Evolutionary conservation across 345 rosid species (phyloP).

Genomic region (Rhodamnia rubescens): DNA sequence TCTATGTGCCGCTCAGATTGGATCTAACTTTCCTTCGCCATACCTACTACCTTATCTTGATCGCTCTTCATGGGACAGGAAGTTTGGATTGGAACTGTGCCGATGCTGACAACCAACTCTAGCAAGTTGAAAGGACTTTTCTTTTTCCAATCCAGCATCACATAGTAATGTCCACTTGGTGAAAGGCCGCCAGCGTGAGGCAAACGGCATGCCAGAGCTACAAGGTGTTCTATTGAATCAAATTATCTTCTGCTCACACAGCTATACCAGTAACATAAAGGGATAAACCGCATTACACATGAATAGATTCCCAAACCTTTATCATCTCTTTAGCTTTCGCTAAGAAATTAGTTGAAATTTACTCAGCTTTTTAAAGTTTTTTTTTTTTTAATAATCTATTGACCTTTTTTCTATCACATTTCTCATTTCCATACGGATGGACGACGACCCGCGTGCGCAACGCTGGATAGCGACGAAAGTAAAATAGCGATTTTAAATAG

Average conservation of each 20-base stretch:
- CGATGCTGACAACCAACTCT: not conserved
- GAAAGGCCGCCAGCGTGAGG: not conserved
- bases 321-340: too few species aligned
- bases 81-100: not conserved
- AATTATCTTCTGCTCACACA: not conserved
- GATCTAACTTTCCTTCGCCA: not conserved
- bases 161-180: not conserved
- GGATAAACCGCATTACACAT: too few species aligned
- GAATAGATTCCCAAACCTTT: too few species aligned
- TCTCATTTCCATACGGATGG: too few species aligned
- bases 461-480: too few species aligned
- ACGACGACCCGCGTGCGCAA: too few species aligned
- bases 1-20: not conserved
- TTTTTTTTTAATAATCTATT: too few species aligned
- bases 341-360: too few species aligned
- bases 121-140: not conserved
- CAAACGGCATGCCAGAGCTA: not conserved
- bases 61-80: not conserved
- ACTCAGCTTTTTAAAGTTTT: too few species aligned
- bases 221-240: not conserved
- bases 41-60: not conserved
- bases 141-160: not conserved
- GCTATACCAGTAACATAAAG: not conserved
- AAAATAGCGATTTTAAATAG: too few species aligned
- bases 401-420: too few species aligned